Conservation (phyloP, 2,329 filamentous ascomycete genomes). For the Colletotrichum echinochloae region DNA sequence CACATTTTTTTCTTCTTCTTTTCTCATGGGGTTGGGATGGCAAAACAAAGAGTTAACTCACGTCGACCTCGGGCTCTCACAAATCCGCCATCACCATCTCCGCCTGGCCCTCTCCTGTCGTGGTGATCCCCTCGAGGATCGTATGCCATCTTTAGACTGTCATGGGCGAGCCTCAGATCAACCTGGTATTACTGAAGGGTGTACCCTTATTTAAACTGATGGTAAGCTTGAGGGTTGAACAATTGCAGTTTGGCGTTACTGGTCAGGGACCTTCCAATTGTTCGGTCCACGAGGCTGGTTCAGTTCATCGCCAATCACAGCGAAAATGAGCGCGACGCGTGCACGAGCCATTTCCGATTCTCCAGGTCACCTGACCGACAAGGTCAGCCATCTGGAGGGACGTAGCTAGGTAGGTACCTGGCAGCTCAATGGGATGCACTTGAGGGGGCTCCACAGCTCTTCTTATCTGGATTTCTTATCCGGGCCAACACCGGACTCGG, state of each 20-base stretch:
- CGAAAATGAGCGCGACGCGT: constrained; percentile 37
- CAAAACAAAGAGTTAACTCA: constrained; percentile 51
- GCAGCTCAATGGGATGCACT: constrained; percentile 2
- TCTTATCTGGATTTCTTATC: constrained; percentile 27
- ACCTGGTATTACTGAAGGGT: no score
- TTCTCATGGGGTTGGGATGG: background rate
- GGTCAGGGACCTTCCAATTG: constrained; percentile 13
- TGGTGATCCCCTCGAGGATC: constrained; percentile 65
- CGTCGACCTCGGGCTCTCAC: constrained; percentile 64
- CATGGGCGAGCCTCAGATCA: constrained; percentile 25
- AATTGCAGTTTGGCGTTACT: constrained; percentile 17
- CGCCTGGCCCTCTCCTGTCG: constrained; percentile 51
- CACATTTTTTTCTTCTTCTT: no score
- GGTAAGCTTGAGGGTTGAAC: background rate
- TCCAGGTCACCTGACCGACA: constrained; percentile 29
- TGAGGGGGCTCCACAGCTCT: constrained; percentile 9
- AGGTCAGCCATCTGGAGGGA: background rate
- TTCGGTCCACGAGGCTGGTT: constrained; percentile 17
- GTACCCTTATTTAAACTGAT: constrained; percentile 8
- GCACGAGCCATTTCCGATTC: constrained; percentile 25
- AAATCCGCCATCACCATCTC: constrained; percentile 57
- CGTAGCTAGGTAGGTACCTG: background rate
- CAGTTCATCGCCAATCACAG: constrained; percentile 23
- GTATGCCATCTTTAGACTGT: constrained; percentile 60
- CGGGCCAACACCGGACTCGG: constrained; percentile 26